A percentile compares a stretch with the other conserved stretches of the same genome.
Conservation (phyloP, 768 basidiomycete species). For the Mycena epipterygia region DNA sequence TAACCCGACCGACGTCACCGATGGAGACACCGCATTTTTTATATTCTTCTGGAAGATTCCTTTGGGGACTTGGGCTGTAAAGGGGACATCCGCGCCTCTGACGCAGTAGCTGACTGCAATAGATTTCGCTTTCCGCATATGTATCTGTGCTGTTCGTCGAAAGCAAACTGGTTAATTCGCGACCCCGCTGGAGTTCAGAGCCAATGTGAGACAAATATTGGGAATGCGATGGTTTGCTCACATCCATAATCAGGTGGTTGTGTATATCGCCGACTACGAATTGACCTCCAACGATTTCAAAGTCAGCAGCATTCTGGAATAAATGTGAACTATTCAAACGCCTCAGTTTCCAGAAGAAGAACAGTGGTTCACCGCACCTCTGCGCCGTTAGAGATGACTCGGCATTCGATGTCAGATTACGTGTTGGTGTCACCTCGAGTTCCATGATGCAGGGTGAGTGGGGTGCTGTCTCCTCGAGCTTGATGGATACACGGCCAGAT, state of each 20-base stretch:
- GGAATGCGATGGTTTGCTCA: not conserved
- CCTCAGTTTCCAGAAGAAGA: too few species aligned
- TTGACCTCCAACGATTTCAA: not conserved
- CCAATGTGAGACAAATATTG: not conserved
- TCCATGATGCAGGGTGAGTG: too few species aligned
- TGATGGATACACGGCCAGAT: too few species aligned
- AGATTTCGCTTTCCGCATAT: slow-evolving; percentile 11
- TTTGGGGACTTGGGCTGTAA: slow-evolving; percentile 44
- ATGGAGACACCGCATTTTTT: slow-evolving; percentile 41
- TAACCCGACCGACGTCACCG: slow-evolving; percentile 49
- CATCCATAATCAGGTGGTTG: not conserved
- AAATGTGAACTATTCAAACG: not conserved
- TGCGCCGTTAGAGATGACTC: too few species aligned
- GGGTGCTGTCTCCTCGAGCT: too few species aligned
- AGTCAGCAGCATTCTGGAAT: not conserved
- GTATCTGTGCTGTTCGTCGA: not conserved
- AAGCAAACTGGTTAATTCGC: not conserved
- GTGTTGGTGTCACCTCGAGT: too few species aligned
- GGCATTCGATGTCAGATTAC: too few species aligned
- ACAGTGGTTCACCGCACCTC: too few species aligned
- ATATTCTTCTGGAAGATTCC: slow-evolving; percentile 33
- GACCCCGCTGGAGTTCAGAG: not conserved
- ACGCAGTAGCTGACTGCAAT: not conserved
- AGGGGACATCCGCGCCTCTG: slow-evolving; percentile 45
- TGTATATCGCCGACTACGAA: not conserved